Evolutionary conservation across 768 basidiomycete species (phyloP), one percentile per base, ranked within the genome.

Genomic region (Naganishia kalamii): DNA sequence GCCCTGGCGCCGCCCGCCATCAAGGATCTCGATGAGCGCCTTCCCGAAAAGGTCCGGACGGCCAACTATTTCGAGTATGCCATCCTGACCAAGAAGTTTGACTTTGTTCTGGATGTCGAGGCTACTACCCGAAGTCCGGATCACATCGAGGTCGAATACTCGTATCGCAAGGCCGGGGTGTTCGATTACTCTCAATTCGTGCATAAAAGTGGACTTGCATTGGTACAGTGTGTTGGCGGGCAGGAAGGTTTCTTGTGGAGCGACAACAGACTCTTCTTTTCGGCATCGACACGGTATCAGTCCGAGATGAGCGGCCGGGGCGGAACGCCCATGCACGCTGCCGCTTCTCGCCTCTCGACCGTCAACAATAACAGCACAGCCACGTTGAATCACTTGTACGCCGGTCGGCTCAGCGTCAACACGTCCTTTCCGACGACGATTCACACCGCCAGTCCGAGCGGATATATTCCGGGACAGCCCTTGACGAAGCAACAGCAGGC

Each of bases 101-200:
- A 86, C 11, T 94, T 92, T 77, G 86, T 93, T 62, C 78, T 80
- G 23, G 81, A 82, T 68, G 75, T 92, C 33, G 92, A 93, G 78
- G 88, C 89, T 0, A 83, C 82, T 10, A 81, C 82, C 21, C 80
- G 88, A 67, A 93, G 93, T 73, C 86, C 90, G 13, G 86, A 87
- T 49, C 84, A 85, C 44, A 83, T 96, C 65, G 88, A 92, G 69
- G 89, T 91, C 21, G 81, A 87, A 25, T 98, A 97, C 79, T 89
- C 88, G 10, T 98, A 97, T 74, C 87, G 93, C 15, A 86, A 88
- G 51, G 68, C 41, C 80, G 63, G 84, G 44, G 82, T 86, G 4
- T 89, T 86, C 80, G 82, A 83, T 68, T 84, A 91, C 78, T 89
- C 91, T 21, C 94, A 98, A 74, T 97, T 90, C 75, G 88, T 96